Conservation (phyloP, 164 flowering plant species). For the Stephania yunnanensis region DNA sequence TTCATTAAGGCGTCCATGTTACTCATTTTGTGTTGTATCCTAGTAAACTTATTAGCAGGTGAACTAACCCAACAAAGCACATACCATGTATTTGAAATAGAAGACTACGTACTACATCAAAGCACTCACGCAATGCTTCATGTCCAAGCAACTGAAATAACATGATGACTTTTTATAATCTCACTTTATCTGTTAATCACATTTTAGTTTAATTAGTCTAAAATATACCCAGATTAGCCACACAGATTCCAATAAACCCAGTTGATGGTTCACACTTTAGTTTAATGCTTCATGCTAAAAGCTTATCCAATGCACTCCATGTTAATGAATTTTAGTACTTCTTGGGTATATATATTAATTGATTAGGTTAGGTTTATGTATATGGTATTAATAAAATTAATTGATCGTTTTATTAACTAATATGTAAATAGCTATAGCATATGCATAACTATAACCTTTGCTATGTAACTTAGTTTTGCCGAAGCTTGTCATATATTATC, state of each 20-base stretch:
- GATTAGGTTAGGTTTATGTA: too few relatives aligned
- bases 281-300: too few relatives aligned
- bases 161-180: neutral
- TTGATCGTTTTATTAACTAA: too few relatives aligned
- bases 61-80: neutral
- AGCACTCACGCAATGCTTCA: conserved; percentile 4
- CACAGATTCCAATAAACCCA: neutral
- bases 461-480: too few relatives aligned
- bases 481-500: too few relatives aligned
- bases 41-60: neutral
- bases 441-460: too few relatives aligned
- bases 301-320: too few relatives aligned
- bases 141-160: neutral
- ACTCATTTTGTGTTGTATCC: neutral
- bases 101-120: neutral
- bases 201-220: neutral
- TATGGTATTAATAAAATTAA: too few relatives aligned
- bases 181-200: neutral
- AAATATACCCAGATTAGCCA: neutral
- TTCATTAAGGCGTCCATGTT: neutral
- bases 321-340: too few relatives aligned
- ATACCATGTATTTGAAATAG: neutral
- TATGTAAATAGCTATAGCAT: too few relatives aligned
- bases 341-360: too few relatives aligned
- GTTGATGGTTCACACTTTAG: neutral